Evolutionary conservation across 805 yeast species (phyloP).

Genomic region (Brettanomyces nanus): DNA sequence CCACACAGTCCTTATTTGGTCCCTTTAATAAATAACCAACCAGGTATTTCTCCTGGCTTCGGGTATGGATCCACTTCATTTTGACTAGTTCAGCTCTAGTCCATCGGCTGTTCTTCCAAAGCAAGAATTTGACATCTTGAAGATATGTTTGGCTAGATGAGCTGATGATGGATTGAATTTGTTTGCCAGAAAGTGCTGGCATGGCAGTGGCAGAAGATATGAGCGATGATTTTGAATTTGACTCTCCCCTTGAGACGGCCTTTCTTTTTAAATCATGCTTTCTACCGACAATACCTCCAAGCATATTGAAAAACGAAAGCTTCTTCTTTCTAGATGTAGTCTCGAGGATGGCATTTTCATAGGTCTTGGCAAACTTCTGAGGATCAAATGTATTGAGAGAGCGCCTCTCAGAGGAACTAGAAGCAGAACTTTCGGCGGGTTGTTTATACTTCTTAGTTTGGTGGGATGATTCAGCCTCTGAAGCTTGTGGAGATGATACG

Average conservation of each 20-base stretch:
- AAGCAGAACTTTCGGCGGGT: slow-evolving; percentile 6
- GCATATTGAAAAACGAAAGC: slow-evolving; percentile 21
- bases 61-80: slow-evolving; percentile 13
- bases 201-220: neutral
- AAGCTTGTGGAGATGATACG: neutral
- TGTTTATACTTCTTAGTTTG: neutral
- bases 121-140: slow-evolving; percentile 18
- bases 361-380: slow-evolving; percentile 13
- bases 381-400: slow-evolving; percentile 12
- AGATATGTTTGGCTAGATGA: slow-evolving; percentile 9
- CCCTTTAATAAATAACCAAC: slow-evolving; percentile 10
- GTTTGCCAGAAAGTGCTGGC: neutral
- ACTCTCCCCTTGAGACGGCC: neutral
- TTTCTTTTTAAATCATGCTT: neutral
- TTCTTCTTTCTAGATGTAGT: slow-evolving; percentile 9
- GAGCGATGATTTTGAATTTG: neutral
- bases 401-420: neutral
- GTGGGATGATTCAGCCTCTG: neutral
- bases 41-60: slow-evolving; percentile 7
- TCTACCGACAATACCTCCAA: slow-evolving; percentile 11
- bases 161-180: neutral
- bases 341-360: slow-evolving; percentile 13
- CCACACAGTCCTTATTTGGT: slow-evolving; percentile 4
- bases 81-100: slow-evolving; percentile 9
- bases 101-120: slow-evolving; percentile 24